Evolutionary conservation across 2,329 filamentous ascomycete genomes (phyloP).

Genomic region (Sarocladium strictum): DNA sequence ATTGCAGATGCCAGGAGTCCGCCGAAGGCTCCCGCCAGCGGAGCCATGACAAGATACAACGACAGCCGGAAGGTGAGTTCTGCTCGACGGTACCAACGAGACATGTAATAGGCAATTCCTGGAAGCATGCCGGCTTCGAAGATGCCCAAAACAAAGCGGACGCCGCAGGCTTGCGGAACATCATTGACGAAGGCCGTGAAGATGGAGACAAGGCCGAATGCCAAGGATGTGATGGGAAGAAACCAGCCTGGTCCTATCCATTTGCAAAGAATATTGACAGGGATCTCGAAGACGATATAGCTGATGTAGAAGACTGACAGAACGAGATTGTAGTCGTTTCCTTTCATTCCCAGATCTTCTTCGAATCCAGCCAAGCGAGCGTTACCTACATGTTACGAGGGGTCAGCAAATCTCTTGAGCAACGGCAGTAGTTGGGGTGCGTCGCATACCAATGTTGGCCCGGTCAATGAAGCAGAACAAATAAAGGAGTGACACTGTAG

Average conservation of each 20-base stretch:
- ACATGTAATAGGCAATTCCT: slow-evolving; percentile 68
- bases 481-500: slow-evolving; percentile 56
- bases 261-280: slow-evolving; percentile 57
- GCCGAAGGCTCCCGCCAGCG: slow-evolving; percentile 65
- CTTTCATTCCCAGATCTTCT: slow-evolving; percentile 30
- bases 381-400: slow-evolving; percentile 21
- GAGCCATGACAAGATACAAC: slow-evolving; percentile 65
- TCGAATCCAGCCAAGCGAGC: slow-evolving; percentile 53
- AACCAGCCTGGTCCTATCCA: slow-evolving; percentile 61
- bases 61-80: slow-evolving; percentile 63
- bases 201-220: slow-evolving; percentile 40
- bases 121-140: slow-evolving; percentile 72
- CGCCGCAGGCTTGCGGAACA: slow-evolving; percentile 44
- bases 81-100: slow-evolving; percentile 63
- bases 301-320: slow-evolving; percentile 59
- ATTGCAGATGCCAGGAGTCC: slow-evolving; percentile 62
- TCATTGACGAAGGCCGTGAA: slow-evolving; percentile 59
- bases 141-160: slow-evolving; percentile 61
- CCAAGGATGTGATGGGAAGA: slow-evolving; percentile 53
- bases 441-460: slow-evolving; percentile 50
- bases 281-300: slow-evolving; percentile 62
- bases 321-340: slow-evolving; percentile 30
- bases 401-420: slow-evolving; percentile 30
- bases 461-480: slow-evolving; percentile 50
- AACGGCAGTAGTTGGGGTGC: neutral